A percentile compares a stretch with the other conserved stretches of the same genome.
phyloP scores from a whole-genome alignment of 176 grass and related monocot genomes.

The Paspalum notatum region DNA sequence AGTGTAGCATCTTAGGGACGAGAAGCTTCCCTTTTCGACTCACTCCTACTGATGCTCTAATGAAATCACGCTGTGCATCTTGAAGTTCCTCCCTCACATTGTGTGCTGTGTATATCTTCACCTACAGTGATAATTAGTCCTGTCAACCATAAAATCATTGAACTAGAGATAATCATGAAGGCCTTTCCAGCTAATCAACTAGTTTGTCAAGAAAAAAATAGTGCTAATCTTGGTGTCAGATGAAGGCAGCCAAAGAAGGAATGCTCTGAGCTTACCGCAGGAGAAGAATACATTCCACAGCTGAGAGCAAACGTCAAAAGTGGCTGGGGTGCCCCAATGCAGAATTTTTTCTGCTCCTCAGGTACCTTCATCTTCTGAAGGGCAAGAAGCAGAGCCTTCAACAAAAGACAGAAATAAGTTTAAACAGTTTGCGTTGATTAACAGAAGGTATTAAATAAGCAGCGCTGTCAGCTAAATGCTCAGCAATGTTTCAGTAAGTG shows the following conservation, averaged over 20 bases:
- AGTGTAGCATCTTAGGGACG: constrained; percentile 85
- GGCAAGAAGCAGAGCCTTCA: constrained; percentile 78
- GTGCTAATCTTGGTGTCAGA: neutral
- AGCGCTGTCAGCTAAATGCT: constrained; percentile 4
- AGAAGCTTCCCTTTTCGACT: constrained; percentile 89
- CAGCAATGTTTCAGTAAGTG: neutral
- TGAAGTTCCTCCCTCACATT: constrained; percentile 90
- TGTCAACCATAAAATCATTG: constrained; percentile 5
- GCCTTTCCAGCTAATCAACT: neutral
- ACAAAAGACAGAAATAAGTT: constrained; percentile 34
- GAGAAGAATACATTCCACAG: constrained; percentile 88
- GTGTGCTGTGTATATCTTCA: constrained; percentile 78
- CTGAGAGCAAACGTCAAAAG: constrained; percentile 86
- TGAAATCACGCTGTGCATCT: constrained; percentile 76
- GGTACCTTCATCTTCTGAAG: constrained; percentile 90
- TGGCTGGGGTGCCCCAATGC: constrained; percentile 65
- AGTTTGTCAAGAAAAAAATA: neutral
- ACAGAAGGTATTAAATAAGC: neutral
- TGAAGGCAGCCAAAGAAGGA: neutral
- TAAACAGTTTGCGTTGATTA: constrained; percentile 21
- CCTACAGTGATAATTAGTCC: constrained; percentile 40
- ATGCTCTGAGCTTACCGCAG: constrained; percentile 54
- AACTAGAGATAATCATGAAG: constrained; percentile 5
- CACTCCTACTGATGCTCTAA: constrained; percentile 85
- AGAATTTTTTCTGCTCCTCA: constrained; percentile 84